Conservation (phyloP, 1,284 basidiomycete species). For the Leccinum subrobustum region DNA sequence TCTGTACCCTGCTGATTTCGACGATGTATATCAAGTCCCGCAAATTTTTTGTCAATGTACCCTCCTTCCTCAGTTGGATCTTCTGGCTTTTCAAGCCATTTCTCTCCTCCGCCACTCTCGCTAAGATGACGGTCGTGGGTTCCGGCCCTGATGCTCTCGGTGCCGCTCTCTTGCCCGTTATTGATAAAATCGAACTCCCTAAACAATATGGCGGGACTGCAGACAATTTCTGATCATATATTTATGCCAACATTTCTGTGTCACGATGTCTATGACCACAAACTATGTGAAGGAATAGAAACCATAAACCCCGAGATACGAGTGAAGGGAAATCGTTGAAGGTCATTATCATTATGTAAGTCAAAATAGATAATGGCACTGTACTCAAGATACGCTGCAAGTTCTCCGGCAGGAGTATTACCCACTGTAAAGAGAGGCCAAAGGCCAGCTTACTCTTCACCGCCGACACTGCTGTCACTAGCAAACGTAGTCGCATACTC, state of each 20-base stretch:
- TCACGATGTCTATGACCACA: not conserved
- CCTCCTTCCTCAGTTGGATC: slow-evolving; percentile 70
- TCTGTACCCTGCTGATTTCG: not conserved
- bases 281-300: not conserved
- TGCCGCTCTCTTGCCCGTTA: slow-evolving; percentile 53
- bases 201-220: slow-evolving; percentile 67
- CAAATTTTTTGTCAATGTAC: slow-evolving; percentile 81
- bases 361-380: not conserved
- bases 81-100: slow-evolving; percentile 82
- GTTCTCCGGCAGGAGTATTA: no score
- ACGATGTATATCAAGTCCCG: slow-evolving; percentile 44
- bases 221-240: slow-evolving; percentile 15
- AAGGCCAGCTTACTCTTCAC: slow-evolving; percentile 19
- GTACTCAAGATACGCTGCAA: not conserved
- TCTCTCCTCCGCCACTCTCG: slow-evolving; percentile 63
- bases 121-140: slow-evolving; percentile 79
- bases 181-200: slow-evolving; percentile 59
- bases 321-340: not conserved
- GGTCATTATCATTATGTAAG: not conserved
- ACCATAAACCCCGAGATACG: not conserved
- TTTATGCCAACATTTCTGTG: not conserved
- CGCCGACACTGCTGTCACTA: slow-evolving; percentile 31
- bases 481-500: slow-evolving; percentile 34
- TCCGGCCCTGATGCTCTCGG: slow-evolving; percentile 54
- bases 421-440: not conserved